Percentiles rank a stretch among this genome's conserved stretches.
phyloP scores from a whole-genome alignment of 768 basidiomycete genomes.

The Tephrocybe rancida region DNA sequence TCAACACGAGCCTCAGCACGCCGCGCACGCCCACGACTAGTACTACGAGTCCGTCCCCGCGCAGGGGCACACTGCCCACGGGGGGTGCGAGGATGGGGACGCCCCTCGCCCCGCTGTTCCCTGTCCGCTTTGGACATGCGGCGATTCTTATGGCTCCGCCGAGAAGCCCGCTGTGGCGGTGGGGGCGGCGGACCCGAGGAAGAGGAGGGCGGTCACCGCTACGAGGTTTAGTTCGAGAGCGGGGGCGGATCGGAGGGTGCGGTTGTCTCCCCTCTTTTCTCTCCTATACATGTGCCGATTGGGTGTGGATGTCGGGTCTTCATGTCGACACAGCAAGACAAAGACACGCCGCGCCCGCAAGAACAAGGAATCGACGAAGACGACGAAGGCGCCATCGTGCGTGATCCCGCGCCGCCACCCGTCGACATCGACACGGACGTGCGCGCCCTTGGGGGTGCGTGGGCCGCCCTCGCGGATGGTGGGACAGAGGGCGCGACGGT shows the following conservation, averaged over 20 bases:
- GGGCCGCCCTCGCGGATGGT: conserved; percentile 63
- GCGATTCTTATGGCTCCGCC: conserved; percentile 85
- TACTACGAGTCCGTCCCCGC: conserved; percentile 36
- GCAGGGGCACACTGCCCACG: conserved; percentile 42
- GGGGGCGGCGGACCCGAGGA: conserved; percentile 83
- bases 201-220: conserved; percentile 83
- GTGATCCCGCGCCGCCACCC: neutral
- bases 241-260: conserved; percentile 81
- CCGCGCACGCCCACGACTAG: conserved; percentile 38
- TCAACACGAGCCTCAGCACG: conserved; percentile 16
- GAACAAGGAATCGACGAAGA: neutral
- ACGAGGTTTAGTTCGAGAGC: conserved; percentile 84
- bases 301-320: conserved; percentile 54
- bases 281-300: conserved; percentile 1
- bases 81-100: neutral
- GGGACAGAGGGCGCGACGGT: conserved; percentile 36
- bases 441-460: conserved; percentile 71
- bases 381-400: neutral
- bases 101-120: conserved; percentile 28
- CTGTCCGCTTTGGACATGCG: conserved; percentile 64
- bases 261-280: conserved; percentile 2
- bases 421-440: conserved; percentile 37
- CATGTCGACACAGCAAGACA: conserved; percentile 71
- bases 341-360: neutral
- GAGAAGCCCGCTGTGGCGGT: conserved; percentile 87